phyloP scores from a whole-genome alignment of 2,329 filamentous ascomycete species.

The Metarhizium humberi region DNA sequence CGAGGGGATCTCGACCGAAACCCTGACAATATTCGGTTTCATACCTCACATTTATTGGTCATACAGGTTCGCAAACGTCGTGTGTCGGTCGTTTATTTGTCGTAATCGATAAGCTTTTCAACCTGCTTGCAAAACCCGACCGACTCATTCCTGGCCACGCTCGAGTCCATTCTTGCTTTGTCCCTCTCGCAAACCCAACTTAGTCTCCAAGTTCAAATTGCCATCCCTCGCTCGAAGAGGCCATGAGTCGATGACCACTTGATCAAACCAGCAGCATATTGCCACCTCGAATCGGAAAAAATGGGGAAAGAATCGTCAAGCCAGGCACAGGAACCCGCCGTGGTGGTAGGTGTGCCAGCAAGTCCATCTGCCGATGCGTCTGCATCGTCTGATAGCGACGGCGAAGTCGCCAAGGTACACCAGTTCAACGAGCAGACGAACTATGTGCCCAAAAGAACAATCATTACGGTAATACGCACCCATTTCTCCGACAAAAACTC shows the following conservation, averaged over 20 bases:
- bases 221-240: neutral
- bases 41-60: neutral
- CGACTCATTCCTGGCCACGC: neutral
- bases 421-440: constrained; percentile 47
- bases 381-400: constrained; percentile 6
- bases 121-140: neutral
- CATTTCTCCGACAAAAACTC: neutral
- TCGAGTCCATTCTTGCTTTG: neutral
- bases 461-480: constrained; percentile 34
- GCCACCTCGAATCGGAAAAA: neutral
- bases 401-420: constrained; percentile 14
- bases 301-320: neutral
- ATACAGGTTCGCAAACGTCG: neutral
- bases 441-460: constrained; percentile 40
- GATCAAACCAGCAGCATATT: neutral
- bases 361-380: constrained; percentile 1
- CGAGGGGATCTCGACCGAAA: too few relatives aligned
- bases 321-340: neutral
- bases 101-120: neutral
- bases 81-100: neutral
- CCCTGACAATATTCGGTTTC: neutral
- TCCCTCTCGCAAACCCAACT: neutral
- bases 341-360: neutral
- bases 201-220: neutral
- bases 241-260: neutral